Base-by-base conservation (phyloP, 2,329 filamentous ascomycete species). In the Colletotrichum simmondsii region DNA sequence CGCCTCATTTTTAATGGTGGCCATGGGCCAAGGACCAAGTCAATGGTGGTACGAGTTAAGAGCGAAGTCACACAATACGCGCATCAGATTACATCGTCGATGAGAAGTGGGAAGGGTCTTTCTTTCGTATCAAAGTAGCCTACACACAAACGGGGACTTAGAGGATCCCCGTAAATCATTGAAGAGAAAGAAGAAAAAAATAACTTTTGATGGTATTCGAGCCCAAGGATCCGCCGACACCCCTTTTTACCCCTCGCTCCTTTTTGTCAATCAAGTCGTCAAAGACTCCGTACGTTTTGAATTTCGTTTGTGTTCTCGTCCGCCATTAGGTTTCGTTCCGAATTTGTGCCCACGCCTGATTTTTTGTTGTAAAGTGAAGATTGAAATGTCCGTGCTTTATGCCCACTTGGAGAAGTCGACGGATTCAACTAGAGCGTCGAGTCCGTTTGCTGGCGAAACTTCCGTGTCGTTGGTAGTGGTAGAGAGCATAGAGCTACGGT, bases 401-500 rank as follows among this genome's bases (percentile, higher is more conserved):
- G 80, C 81, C 83, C 82, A 83, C 74, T 82, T 82, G 16, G 83
- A 83, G 66, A 83, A 84, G 71, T 83, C 83, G 19, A 83, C 80
- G 56, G 82, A 82, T 59, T 84, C 82, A 14, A 82, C 76, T 28
- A 81, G 75, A 3, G 79, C 77, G 68, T 81, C 81, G 2, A 77
- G 71, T 10, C 77, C 77, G 42, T 77, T 80, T 14, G 70, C 32
- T n/a, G 79, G 76, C 3, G 68, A 82, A 30, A 85, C 80, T 77
- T 92, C 90, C 1, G 88, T 88, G 68, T 89, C 88, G 67, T 88
- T 87, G 6, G 87, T 87, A 12, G 87, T 87, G 2, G 86, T 85
- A 6, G 83, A 85, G 5, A 91, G 80, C 75, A 88, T 84, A n/a
- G 88, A 91, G 6, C 88, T 90, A 54, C 90, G 85, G 71, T 92